Evolutionary conservation across 2,329 filamentous ascomycete genomes (phyloP).

Genomic region (Sporothrix euskadiensis): DNA sequence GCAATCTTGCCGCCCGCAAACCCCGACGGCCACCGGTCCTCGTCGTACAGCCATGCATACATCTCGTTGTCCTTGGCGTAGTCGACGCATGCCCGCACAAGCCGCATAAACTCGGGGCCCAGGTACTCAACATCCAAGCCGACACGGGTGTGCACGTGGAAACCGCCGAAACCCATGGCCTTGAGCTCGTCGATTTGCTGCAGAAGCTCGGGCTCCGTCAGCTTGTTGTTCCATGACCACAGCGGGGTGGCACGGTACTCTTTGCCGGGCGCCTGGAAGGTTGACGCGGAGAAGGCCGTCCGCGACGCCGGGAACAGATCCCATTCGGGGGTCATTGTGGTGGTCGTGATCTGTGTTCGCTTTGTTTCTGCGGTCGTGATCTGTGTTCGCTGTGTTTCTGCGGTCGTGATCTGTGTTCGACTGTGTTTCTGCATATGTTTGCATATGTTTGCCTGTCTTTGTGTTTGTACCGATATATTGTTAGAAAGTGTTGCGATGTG

Average conservation of each 20-base stretch:
- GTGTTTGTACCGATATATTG: background rate
- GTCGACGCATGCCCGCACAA: conserved; percentile 1
- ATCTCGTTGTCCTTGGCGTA: conserved; percentile 4
- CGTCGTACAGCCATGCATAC: conserved; percentile 10
- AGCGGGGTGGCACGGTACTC: conserved; percentile 14
- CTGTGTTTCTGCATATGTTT: too few species aligned
- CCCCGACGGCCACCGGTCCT: conserved; percentile 13
- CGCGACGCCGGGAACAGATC: conserved; percentile 14
- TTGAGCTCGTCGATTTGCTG: conserved; percentile 11
- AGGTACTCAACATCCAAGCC: background rate
- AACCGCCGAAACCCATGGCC: conserved; percentile 6
- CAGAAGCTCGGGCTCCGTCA: background rate
- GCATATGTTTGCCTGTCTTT: background rate
- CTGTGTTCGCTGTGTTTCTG: too few species aligned
- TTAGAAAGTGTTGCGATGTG: background rate
- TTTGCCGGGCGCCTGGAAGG: conserved; percentile 9
- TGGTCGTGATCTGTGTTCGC: too few species aligned
- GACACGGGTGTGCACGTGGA: conserved; percentile 8
- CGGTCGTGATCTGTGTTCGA: too few species aligned
- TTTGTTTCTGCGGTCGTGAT: too few species aligned
- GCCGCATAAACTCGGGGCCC: conserved; percentile 9
- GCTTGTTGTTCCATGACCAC: conserved; percentile 11
- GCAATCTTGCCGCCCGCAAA: conserved; percentile 13
- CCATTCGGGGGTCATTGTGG: background rate
- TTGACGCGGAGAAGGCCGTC: background rate